Evolutionary conservation across 2,329 filamentous ascomycete genomes (phyloP), one percentile per base, ranked within the genome.

Genomic region (Epichloe uncinata): DNA sequence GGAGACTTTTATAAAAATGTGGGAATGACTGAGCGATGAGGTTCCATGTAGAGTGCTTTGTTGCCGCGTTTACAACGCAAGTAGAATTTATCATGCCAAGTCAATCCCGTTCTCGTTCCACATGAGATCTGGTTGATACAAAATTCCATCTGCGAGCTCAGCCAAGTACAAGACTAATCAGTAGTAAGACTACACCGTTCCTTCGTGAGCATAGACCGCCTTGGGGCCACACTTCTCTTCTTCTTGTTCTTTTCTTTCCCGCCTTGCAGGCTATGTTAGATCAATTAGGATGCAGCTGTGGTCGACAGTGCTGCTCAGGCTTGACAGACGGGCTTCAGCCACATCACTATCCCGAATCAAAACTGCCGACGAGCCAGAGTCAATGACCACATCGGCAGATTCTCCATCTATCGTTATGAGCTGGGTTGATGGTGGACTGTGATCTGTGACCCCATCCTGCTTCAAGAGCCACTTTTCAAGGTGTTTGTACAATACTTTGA

Each of bases 401-500:
- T 44, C 26, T 48, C 48, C 30, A 50, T 62, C 58, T 5, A 64
- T 43, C 4, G 59, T 52, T 11, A 65, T 38, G 2, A 59, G 35
- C 22, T 63, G 52, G 2, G 58, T 53, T 16, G 53, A 50, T 0
- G 46, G 1, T 5, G 51, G 54, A 16, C 53, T 50, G n/a, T 54
- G 56, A 7, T 22, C 54, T 15, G 35, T 42, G 16, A 72, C 58
- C 0, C 65, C 60, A 49, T 79, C 76, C 18, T 68, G 58, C 1
- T 60, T 53, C 13, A 75, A 60, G 1, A 80, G 58, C 65, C 70
- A 75, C 7, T 61, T 53, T 16, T 70, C 62, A 8, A 80, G 57
- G 45, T 77, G 73, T n/a, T 61, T 59, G 53, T 74, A 78, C 0
- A 80, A 57, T 0, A 72, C 63, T 26, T 66, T 64, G 3, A 78